These are phyloP conservation scores for Torulaspora franciscae DNA, from an alignment of 805 yeast species.

Conservation along the genomic window DNA sequence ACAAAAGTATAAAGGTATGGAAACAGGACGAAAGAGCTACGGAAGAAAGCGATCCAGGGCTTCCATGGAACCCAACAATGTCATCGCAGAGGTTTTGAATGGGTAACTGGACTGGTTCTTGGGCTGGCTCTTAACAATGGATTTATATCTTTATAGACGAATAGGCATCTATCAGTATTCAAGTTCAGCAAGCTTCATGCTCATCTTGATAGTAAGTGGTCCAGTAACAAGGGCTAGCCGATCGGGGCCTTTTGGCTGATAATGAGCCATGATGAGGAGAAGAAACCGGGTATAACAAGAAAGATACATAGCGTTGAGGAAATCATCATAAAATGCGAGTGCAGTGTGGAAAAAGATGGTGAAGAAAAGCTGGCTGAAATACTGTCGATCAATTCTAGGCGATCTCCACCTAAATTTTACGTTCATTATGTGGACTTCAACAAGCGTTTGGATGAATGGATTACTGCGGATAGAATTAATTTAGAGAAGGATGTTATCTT, in stretches of 20 bases:
- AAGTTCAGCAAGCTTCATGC: not conserved
- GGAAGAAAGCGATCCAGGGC: conserved; percentile 26
- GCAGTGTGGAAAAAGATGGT: conserved; percentile 75
- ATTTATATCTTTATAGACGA: conserved; percentile 1
- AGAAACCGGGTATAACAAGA: conserved; percentile 27
- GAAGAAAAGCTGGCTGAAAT: conserved; percentile 81
- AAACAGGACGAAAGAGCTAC: conserved; percentile 40
- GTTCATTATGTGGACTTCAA: conserved; percentile 94
- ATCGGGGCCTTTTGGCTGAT: not conserved
- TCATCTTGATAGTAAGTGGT: not conserved
- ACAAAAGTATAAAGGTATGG: conserved; percentile 80
- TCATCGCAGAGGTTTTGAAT: conserved; percentile 28
- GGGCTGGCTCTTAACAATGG: not conserved
- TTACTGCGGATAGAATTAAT: conserved; percentile 65
- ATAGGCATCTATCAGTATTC: not conserved
- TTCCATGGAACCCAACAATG: conserved; percentile 33
- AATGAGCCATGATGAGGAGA: conserved; percentile 24
- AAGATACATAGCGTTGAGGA: conserved; percentile 41
- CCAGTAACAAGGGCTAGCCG: not conserved
- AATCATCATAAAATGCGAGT: conserved; percentile 71
- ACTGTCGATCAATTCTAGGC: conserved; percentile 65
- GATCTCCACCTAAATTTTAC: conserved; percentile 75
- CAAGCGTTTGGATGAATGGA: conserved; percentile 97
- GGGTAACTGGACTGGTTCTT: not conserved
- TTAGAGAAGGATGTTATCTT: conserved; percentile 60